These are phyloP conservation scores for Silene coronaria DNA, from an alignment of 179 eudicot genomes.

Conservation along the genomic window DNA sequence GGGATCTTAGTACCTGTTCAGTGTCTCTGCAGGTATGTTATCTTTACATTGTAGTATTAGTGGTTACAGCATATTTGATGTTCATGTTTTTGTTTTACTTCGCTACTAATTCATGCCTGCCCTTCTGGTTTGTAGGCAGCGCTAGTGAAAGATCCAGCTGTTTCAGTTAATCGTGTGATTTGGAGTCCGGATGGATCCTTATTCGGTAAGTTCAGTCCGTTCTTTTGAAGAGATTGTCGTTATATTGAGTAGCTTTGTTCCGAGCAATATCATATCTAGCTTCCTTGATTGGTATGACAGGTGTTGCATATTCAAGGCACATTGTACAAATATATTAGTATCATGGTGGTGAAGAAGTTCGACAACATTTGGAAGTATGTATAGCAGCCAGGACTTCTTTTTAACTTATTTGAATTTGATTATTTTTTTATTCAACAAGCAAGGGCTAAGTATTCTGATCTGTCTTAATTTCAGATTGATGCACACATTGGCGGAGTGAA, in stretches of 20 bases:
- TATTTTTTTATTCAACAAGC: constrained; percentile 8
- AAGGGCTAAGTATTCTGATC: not conserved
- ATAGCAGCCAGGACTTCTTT: constrained; percentile 5
- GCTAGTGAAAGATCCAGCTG: constrained; percentile 65
- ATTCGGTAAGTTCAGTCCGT: constrained; percentile 50
- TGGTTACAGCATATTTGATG: not conserved
- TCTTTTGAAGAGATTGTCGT: not conserved
- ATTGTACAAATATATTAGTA: constrained; percentile 81
- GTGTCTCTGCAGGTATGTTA: constrained; percentile 64
- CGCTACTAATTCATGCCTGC: constrained; percentile 5
- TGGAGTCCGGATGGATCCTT: constrained; percentile 96
- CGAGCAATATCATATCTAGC: not conserved
- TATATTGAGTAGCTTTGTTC: not conserved
- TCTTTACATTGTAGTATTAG: not conserved
- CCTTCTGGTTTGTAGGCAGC: constrained; percentile 44
- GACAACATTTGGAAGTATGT: constrained; percentile 74
- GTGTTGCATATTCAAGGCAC: constrained; percentile 89
- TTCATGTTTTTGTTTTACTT: not conserved
- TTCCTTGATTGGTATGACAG: constrained; percentile 31
- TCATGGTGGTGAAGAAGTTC: constrained; percentile 60
- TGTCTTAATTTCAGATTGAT: constrained; percentile 45
- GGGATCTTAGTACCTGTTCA: constrained; percentile 72
- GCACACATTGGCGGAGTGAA: constrained; percentile 77
- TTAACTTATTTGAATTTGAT: not conserved
- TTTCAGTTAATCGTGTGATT: constrained; percentile 75